A percentile compares a stretch with the other conserved stretches of the same genome.
These are phyloP conservation scores for Lodderomyces pseudojiufengensis DNA, from an alignment of 1,139 yeast genomes.

Conservation along the genomic window DNA sequence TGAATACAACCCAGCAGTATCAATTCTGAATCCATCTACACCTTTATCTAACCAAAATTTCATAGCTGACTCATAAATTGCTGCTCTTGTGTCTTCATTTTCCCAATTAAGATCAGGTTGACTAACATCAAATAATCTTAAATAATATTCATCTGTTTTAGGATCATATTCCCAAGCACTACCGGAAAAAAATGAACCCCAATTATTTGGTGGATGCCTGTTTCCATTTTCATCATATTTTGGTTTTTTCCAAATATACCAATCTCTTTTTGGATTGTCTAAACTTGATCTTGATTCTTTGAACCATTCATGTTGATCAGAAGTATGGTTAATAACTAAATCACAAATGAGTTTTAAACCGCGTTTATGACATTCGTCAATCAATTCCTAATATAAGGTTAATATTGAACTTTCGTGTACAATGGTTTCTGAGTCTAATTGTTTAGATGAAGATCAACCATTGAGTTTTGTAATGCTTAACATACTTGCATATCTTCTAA, in stretches of 20 bases:
- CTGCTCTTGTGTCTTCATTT: constrained; percentile 46
- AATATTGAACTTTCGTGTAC: too few relatives aligned
- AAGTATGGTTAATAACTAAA: constrained; percentile 58
- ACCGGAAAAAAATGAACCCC: constrained; percentile 51
- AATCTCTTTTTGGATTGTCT: constrained; percentile 54
- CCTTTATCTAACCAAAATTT: constrained; percentile 55
- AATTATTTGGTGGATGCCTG: constrained; percentile 54
- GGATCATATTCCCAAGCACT: constrained; percentile 59
- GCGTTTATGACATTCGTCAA: constrained; percentile 44
- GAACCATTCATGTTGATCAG: constrained; percentile 56
- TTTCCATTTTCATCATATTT: constrained; percentile 43
- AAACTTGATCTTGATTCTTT: constrained; percentile 50
- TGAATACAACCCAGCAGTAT: constrained; percentile 51
- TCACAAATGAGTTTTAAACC: constrained; percentile 53
- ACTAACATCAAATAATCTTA: constrained; percentile 47
- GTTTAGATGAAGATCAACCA: too few relatives aligned
- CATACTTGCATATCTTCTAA: constrained; percentile 44
- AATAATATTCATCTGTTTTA: constrained; percentile 48
- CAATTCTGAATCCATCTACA: constrained; percentile 58
- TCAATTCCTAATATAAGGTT: constrained; percentile 12
- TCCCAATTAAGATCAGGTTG: constrained; percentile 66
- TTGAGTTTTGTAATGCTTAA: too few relatives aligned
- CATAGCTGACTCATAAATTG: constrained; percentile 48
- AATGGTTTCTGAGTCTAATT: too few relatives aligned
- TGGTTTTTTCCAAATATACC: constrained; percentile 58